phyloP scores from a whole-genome alignment of 441 rosid species.

The Erodium moschatum region DNA sequence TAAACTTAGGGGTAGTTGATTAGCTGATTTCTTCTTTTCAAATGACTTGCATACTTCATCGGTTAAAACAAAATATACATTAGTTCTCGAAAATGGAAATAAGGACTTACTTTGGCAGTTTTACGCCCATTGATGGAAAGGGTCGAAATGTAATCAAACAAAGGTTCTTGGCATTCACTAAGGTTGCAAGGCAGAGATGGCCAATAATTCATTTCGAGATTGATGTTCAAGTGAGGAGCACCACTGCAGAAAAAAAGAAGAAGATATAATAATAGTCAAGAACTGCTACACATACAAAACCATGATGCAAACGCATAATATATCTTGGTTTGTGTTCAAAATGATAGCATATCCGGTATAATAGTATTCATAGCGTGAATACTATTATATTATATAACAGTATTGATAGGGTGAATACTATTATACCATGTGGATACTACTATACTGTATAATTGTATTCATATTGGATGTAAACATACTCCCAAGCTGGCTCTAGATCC shows the following conservation, averaged over 20 bases:
- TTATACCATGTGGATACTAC: too few relatives aligned
- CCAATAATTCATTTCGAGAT: conserved; percentile 27
- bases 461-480: conserved; percentile 16
- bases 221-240: conserved; percentile 27
- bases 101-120: conserved; percentile 21
- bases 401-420: too few relatives aligned
- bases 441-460: too few relatives aligned
- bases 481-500: conserved; percentile 23
- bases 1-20: too few relatives aligned
- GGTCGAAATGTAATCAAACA: conserved; percentile 21
- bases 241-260: conserved; percentile 14
- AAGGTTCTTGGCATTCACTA: conserved; percentile 25
- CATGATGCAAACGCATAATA: not conserved
- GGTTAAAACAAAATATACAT: not conserved
- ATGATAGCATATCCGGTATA: not conserved
- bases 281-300: not conserved
- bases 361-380: not conserved
- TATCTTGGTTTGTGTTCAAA: not conserved
- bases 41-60: not conserved
- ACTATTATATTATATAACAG: too few relatives aligned
- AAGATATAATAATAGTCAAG: not conserved
- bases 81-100: not conserved
- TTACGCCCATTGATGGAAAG: conserved; percentile 20
- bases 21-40: too few relatives aligned
- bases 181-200: conserved; percentile 26